These are phyloP conservation scores for Zoysia japonica DNA, from an alignment of 176 grass and related monocot genomes.

Conservation along the genomic window DNA sequence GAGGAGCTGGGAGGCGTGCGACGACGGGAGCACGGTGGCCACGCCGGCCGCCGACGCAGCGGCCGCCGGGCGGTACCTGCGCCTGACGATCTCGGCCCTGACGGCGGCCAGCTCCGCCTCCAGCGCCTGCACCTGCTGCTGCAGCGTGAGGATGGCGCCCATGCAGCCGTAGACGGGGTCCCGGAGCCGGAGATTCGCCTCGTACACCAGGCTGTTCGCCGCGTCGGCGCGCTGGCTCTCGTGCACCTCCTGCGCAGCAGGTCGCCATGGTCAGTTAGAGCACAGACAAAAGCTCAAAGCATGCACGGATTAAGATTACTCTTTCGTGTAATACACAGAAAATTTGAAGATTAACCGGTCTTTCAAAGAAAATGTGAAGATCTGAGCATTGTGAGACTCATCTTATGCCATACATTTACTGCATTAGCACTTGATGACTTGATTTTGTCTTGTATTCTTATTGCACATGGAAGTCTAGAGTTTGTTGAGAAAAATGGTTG, in stretches of 20 bases:
- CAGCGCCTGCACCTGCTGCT: constrained; percentile 86
- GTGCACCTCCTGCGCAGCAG: constrained; percentile 65
- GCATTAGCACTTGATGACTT: not conserved
- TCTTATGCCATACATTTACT: too few species aligned
- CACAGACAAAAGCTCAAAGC: not conserved
- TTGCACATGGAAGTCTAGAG: not conserved
- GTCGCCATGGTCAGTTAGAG: constrained; percentile 1
- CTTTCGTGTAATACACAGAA: not conserved
- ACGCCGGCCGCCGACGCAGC: not conserved
- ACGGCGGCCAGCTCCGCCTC: constrained; percentile 74
- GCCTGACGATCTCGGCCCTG: constrained; percentile 65
- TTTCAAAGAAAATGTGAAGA: not conserved
- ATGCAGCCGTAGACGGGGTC: constrained; percentile 94
- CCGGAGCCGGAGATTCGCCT: constrained; percentile 78
- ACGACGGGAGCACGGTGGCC: constrained; percentile 50
- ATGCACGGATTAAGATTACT: not conserved
- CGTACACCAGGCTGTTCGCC: constrained; percentile 91
- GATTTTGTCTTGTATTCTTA: not conserved
- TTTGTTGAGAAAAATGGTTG: not conserved
- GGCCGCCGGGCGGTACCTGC: constrained; percentile 52
- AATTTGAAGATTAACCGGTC: not conserved
- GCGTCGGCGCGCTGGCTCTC: constrained; percentile 84
- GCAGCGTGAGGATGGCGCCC: constrained; percentile 78
- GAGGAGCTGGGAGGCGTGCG: constrained; percentile 54
- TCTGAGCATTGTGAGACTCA: not conserved